A percentile compares a stretch with the other conserved stretches of the same genome.
Evolutionary conservation across 2,329 filamentous ascomycete species (phyloP).

Genomic region (Chaetomiaceae sp.): DNA sequence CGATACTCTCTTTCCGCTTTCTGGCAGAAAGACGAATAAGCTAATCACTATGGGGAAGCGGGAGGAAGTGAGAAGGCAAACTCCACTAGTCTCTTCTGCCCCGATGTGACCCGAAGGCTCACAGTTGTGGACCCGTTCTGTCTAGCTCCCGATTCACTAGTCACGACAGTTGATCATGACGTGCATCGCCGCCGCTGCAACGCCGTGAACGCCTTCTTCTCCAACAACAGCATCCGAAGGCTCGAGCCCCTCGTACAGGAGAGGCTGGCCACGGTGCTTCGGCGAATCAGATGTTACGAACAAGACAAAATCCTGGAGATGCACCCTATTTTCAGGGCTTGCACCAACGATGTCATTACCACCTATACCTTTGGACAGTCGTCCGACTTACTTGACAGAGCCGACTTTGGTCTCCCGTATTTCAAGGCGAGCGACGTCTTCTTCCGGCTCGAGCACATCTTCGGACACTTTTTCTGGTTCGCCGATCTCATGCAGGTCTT

Average conservation of each 20-base stretch:
- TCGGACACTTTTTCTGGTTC: slow-evolving; percentile 7
- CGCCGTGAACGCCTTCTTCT: slow-evolving; percentile 14
- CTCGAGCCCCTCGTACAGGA: slow-evolving; percentile 20
- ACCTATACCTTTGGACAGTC: slow-evolving; percentile 12
- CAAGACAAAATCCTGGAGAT: slow-evolving; percentile 4
- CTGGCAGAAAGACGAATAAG: slow-evolving; percentile 10
- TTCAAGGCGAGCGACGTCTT: slow-evolving; percentile 10
- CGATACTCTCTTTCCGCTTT: not conserved
- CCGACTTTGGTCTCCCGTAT: slow-evolving; percentile 11
- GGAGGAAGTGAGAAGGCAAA: not conserved
- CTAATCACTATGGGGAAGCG: not conserved
- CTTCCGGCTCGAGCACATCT: slow-evolving; percentile 7
- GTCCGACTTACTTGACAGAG: slow-evolving; percentile 16
- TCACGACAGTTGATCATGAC: slow-evolving; percentile 10
- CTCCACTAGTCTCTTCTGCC: too few relatives aligned
- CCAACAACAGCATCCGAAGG: slow-evolving; percentile 11
- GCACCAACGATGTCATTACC: slow-evolving; percentile 22
- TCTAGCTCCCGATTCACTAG: slow-evolving; percentile 2
- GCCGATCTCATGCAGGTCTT: too few relatives aligned
- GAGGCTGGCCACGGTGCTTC: slow-evolving; percentile 11
- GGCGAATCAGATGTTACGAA: not conserved
- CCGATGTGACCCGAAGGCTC: not conserved
- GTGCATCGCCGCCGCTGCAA: slow-evolving; percentile 10
- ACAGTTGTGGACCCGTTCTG: not conserved
- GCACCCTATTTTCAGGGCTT: slow-evolving; percentile 21